Evolutionary conservation across 805 yeast species (phyloP), one percentile per base, ranked within the genome.

Genomic region (Isabelozyma pseudorhagii): DNA sequence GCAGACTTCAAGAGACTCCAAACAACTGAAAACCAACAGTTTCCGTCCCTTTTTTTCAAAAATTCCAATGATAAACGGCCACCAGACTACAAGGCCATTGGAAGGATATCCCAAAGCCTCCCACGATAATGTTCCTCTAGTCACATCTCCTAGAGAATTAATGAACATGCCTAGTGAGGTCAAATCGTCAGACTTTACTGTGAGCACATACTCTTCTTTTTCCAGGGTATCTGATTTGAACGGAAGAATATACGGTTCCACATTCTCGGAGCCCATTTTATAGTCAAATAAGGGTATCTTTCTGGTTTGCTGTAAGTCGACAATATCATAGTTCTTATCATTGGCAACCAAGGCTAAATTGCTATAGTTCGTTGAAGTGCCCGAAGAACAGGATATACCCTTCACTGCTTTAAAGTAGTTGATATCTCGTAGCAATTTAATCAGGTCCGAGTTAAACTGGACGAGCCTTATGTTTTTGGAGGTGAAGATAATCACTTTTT

Each of bases 101-200:
- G 59, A 53, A 5, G 77, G 77, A 44, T 68, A 70, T 3, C 77
- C 76, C 4, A 52, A 46, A 13, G 59, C 66, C 0, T 62, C 49
- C 75, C 78, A 72, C 8, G 71, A 57, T 15, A 74, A 51, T 2
- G 77, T 74, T 3, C 78, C 77, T 49, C 77, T 54, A 1, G 75
- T 71, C 3, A 68, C 76, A 47, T 73, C 75, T 1, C 78, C 78
- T 13, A 52, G 43, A 0, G 67, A 55, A 48, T 72, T 65, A 25
- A 71, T 63, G 49, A 74, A 71, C 78, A 73, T 72, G 8, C 73
- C 73, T 54, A 73, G 66, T 1, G 77, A 64, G 1, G 69, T 64
- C 6, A 52, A 38, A 5, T 58, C 55, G 39, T 68, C 77, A 1
- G 76, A 61, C 46, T 62, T 57, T 15, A 72, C 64, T 1, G 73